Evolutionary conservation across 306 rosid species (phyloP).

Genomic region (Glycyrrhiza uralensis): DNA sequence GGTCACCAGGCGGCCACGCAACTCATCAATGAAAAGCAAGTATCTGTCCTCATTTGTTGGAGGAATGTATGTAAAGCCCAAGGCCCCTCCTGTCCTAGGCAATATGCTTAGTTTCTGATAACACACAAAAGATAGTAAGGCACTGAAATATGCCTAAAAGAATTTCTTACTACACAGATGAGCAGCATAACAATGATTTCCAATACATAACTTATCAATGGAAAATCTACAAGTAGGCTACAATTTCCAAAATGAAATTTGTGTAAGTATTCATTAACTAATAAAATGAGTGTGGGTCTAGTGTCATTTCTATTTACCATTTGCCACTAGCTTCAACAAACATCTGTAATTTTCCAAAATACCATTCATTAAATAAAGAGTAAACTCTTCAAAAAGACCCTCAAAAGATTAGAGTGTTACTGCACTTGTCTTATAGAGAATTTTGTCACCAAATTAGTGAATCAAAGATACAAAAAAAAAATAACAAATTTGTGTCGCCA

Average conservation of each 20-base stretch:
- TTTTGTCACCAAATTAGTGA: background rate
- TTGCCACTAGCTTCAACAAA: background rate
- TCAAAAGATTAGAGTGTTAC: background rate
- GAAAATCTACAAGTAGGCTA: background rate
- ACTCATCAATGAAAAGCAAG: conserved; percentile 93
- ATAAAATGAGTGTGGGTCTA: background rate
- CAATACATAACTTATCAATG: background rate
- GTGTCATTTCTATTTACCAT: background rate
- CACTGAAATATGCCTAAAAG: background rate
- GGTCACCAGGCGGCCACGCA: conserved; percentile 91
- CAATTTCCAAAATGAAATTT: background rate
- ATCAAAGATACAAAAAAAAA: background rate
- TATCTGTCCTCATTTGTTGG: conserved; percentile 94
- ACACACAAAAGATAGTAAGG: conserved; percentile 21
- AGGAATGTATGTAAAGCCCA: conserved; percentile 93
- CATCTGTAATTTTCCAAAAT: background rate
- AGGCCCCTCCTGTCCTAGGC: conserved; percentile 96
- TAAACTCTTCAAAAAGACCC: background rate
- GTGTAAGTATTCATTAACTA: background rate
- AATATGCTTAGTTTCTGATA: conserved; percentile 93
- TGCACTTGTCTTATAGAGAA: background rate
- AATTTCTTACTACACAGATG: background rate
- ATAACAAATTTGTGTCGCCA: background rate
- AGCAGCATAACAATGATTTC: conserved; percentile 2
- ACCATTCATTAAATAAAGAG: background rate